Evolutionary conservation across 1,284 basidiomycete genomes (phyloP).

Genomic region (Malassezia yamatoensis): DNA sequence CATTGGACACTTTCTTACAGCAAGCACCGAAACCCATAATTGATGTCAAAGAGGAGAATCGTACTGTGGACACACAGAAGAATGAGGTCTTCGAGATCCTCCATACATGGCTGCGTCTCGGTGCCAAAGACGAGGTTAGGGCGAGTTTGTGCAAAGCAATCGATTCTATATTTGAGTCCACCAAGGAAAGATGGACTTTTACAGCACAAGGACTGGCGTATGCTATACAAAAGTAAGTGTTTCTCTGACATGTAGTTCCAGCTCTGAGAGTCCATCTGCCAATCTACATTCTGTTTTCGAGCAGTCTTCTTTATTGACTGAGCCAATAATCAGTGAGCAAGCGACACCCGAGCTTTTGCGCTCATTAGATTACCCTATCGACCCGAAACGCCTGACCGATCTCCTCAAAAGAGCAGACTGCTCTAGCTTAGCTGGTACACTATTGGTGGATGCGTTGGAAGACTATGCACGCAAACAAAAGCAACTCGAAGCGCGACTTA

Average conservation of each 20-base stretch:
- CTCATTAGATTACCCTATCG: constrained; percentile 22
- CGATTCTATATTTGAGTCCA: neutral
- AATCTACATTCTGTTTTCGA: too few species aligned
- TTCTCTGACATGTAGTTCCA: neutral
- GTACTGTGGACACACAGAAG: constrained; percentile 8
- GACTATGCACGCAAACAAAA: constrained; percentile 24
- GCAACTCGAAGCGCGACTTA: constrained; percentile 7
- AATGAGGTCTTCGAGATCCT: constrained; percentile 24
- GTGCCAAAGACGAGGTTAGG: constrained; percentile 18
- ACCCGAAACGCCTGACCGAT: constrained; percentile 21
- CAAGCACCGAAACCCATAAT: constrained; percentile 19
- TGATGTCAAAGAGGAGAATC: constrained; percentile 11
- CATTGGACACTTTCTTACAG: constrained; percentile 21
- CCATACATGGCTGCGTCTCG: constrained; percentile 29
- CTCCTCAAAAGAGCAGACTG: constrained; percentile 22
- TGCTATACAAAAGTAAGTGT: constrained; percentile 12
- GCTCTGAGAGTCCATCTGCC: too few species aligned
- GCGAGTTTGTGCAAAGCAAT: constrained; percentile 12
- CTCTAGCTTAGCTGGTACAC: constrained; percentile 19
- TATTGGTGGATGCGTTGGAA: constrained; percentile 23
- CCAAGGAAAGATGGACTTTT: neutral
- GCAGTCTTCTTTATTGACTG: too few species aligned
- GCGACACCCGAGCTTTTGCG: constrained; percentile 6
- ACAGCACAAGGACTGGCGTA: neutral
- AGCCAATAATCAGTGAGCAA: too few species aligned